These are phyloP conservation scores for Ogataea ganodermae DNA, from an alignment of 805 yeast genomes.

Conservation along the genomic window DNA sequence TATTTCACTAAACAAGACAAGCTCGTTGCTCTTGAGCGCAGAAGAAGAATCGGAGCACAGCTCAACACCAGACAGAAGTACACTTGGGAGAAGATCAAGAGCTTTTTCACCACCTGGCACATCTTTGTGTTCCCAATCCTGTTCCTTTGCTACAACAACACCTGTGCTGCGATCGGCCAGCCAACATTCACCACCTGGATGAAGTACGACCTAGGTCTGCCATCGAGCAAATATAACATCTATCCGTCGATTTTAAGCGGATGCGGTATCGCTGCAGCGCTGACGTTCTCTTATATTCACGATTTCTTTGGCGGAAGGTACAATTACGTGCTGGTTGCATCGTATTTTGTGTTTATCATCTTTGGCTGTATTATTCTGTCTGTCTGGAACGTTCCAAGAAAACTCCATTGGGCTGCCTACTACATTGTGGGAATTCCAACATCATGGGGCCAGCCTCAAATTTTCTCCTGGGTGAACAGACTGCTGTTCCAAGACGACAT, in stretches of 20 bases:
- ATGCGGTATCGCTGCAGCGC: slow-evolving; percentile 40
- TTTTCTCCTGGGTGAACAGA: slow-evolving; percentile 57
- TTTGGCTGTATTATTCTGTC: slow-evolving; percentile 47
- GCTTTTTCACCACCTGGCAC: slow-evolving; percentile 50
- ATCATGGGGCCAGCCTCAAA: slow-evolving; percentile 56
- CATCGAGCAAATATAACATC: slow-evolving; percentile 39
- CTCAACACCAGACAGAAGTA: slow-evolving; percentile 44
- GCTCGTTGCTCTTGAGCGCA: slow-evolving; percentile 45
- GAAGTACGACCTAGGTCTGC: slow-evolving; percentile 37
- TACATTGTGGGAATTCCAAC: slow-evolving; percentile 50
- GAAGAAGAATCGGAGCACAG: slow-evolving; percentile 44
- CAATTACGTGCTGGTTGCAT: slow-evolving; percentile 40
- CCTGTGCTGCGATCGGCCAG: slow-evolving; percentile 37
- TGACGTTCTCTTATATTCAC: slow-evolving; percentile 38
- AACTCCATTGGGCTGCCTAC: slow-evolving; percentile 53
- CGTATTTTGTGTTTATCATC: slow-evolving; percentile 40
- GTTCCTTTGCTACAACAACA: slow-evolving; percentile 41
- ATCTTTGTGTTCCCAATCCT: slow-evolving; percentile 44
- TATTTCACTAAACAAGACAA: slow-evolving; percentile 44
- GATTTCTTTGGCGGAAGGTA: slow-evolving; percentile 39
- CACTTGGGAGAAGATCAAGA: slow-evolving; percentile 41
- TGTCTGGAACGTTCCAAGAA: slow-evolving; percentile 49
- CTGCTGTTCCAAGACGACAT: slow-evolving; percentile 44
- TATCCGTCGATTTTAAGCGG: slow-evolving; percentile 44
- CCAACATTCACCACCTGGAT: slow-evolving; percentile 50